Percentiles rank a stretch among this genome's conserved stretches.
Conservation (phyloP, 306 rosid species). For the Alnus rubra region DNA sequence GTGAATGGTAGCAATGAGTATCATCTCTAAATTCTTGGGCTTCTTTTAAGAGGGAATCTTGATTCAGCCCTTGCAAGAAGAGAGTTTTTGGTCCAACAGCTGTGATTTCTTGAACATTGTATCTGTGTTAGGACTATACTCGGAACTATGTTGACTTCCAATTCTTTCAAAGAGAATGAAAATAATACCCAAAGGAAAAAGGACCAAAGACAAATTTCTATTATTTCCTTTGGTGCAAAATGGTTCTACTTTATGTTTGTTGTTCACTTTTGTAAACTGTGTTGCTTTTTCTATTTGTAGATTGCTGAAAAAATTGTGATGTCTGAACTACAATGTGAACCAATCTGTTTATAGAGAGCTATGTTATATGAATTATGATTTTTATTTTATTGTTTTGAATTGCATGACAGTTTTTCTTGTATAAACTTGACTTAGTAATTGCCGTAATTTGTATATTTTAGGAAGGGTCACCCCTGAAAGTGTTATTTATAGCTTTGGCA, state of each 20-base stretch:
- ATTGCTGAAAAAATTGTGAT: not conserved
- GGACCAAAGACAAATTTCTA: not conserved
- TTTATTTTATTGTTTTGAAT: not conserved
- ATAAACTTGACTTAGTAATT: conserved; percentile 5
- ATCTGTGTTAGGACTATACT: too few relatives aligned
- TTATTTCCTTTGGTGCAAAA: not conserved
- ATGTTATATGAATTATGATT: not conserved
- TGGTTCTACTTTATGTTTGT: not conserved
- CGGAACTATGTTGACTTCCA: not conserved
- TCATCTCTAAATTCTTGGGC: not conserved
- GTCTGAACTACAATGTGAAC: not conserved
- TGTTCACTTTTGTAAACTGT: not conserved
- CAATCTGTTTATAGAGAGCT: not conserved
- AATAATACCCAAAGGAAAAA: not conserved
- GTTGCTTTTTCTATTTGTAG: not conserved
- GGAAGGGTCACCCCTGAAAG: conserved; percentile 99
- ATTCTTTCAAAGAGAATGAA: not conserved
- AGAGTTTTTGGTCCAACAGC: not conserved
- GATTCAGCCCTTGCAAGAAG: not conserved
- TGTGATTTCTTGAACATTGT: not conserved
- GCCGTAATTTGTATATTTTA: conserved; percentile 30
- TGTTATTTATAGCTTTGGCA: conserved; percentile 95
- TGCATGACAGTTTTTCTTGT: conserved; percentile 10
- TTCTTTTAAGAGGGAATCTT: not conserved
- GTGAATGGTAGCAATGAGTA: not conserved